These are phyloP conservation scores for Nicotiana attenuata DNA, from an alignment of 257 asterid genomes.

Conservation along the genomic window DNA sequence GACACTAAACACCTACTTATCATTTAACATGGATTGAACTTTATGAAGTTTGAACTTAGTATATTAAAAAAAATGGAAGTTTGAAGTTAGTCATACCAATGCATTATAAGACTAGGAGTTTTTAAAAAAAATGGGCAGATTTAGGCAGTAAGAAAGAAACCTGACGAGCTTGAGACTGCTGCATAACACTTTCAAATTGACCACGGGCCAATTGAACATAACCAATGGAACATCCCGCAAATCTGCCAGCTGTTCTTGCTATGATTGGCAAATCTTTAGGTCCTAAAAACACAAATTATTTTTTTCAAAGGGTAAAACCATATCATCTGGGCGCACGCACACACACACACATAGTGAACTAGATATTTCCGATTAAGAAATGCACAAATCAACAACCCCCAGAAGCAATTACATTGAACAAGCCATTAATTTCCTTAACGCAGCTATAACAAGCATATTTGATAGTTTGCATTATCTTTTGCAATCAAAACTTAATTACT, in stretches of 20 bases:
- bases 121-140: not conserved
- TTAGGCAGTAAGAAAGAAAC: slow-evolving; percentile 24
- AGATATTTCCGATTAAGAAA: not conserved
- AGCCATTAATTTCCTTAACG: not conserved
- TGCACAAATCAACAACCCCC: not conserved
- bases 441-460: not conserved
- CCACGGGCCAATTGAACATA: slow-evolving; percentile 88
- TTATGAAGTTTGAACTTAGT: not conserved
- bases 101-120: not conserved
- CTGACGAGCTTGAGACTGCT: slow-evolving; percentile 84
- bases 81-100: not conserved
- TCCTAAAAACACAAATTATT: slow-evolving; percentile 30
- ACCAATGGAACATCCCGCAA: slow-evolving; percentile 78
- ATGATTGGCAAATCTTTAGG: slow-evolving; percentile 79
- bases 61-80: no score
- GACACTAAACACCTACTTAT: not conserved
- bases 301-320: not conserved
- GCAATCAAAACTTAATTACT: not conserved
- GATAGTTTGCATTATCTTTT: not conserved
- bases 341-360: not conserved
- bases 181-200: slow-evolving; percentile 74
- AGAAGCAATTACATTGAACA: not conserved
- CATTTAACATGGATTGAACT: not conserved
- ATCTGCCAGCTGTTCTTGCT: slow-evolving; percentile 75
- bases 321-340: not conserved